Evolutionary conservation across 129 eudicot genomes (phyloP).

Genomic region (Ambrosia artemisiifolia): DNA sequence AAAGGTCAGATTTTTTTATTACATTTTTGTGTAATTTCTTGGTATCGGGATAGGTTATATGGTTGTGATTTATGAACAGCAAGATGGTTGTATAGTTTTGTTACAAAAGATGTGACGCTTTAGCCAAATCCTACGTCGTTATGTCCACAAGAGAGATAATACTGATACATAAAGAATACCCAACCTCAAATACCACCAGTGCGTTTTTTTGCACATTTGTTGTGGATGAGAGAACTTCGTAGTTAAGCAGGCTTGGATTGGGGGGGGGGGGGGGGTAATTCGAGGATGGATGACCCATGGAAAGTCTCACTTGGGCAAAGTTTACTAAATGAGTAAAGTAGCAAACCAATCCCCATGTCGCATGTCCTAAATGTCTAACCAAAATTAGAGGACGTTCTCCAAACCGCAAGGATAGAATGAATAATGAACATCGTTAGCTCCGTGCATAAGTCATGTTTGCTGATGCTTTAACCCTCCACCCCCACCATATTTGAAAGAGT

Average conservation of each 20-base stretch:
- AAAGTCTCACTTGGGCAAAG: not conserved
- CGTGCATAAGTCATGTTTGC: not conserved
- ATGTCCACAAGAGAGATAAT: not conserved
- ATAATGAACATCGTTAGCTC: not conserved
- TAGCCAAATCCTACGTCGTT: not conserved
- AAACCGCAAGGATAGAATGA: constrained; percentile 1
- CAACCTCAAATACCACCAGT: not conserved
- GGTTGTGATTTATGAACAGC: not conserved
- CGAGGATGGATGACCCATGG: too few species aligned
- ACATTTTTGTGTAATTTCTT: not conserved
- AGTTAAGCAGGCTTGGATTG: not conserved
- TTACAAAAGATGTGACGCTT: not conserved
- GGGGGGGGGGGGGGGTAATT: not conserved
- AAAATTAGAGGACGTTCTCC: not conserved
- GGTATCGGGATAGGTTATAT: not conserved
- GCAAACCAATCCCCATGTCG: not conserved
- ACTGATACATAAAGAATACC: too few species aligned
- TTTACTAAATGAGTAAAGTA: not conserved
- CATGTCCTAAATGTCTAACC: not conserved
- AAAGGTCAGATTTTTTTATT: constrained; percentile 5
- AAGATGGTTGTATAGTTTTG: not conserved
- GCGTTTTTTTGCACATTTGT: not conserved
- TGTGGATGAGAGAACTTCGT: not conserved
- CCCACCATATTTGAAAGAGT: not conserved
- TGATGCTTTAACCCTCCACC: not conserved